A percentile compares a stretch with the other conserved stretches of the same genome.
Conservation (phyloP, 768 basidiomycete genomes). For the Termitomyces sp. region DNA sequence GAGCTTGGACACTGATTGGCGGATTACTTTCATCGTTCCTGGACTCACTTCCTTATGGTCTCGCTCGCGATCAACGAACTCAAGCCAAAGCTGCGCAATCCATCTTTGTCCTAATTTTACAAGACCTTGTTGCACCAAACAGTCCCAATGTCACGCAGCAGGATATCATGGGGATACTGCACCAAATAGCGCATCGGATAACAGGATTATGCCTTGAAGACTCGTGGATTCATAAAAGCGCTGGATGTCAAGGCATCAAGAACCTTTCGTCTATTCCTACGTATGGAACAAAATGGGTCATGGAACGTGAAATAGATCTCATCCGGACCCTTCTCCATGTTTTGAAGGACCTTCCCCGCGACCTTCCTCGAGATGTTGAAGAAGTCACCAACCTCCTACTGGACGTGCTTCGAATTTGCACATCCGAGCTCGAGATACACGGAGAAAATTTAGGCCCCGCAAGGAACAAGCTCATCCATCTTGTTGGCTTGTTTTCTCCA, state of each 20-base stretch:
- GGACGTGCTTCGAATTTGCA: conserved; percentile 60
- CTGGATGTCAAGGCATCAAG: conserved; percentile 83
- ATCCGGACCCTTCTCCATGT: conserved; percentile 88
- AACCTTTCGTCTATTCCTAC: conserved; percentile 72
- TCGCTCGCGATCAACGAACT: conserved; percentile 62
- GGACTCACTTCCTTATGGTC: conserved; percentile 75
- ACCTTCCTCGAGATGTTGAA: conserved; percentile 78
- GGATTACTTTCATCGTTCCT: conserved; percentile 65
- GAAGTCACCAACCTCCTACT: conserved; percentile 77
- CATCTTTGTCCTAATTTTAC: conserved; percentile 59
- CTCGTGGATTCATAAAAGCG: conserved; percentile 85
- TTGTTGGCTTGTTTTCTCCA: conserved; percentile 80
- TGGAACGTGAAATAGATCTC: conserved; percentile 86
- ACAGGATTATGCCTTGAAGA: conserved; percentile 87
- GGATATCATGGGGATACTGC: conserved; percentile 66
- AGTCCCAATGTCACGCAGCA: conserved; percentile 42
- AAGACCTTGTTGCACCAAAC: conserved; percentile 60
- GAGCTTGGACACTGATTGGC: conserved; percentile 52
- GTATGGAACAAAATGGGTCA: conserved; percentile 74
- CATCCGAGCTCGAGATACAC: conserved; percentile 42
- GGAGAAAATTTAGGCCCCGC: conserved; percentile 39
- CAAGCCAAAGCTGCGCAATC: conserved; percentile 59
- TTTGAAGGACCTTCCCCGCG: conserved; percentile 90
- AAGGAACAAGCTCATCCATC: conserved; percentile 58
- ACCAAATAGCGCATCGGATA: conserved; percentile 82